phyloP scores from a whole-genome alignment of 83 land plant genomes.

The Picea abies region DNA sequence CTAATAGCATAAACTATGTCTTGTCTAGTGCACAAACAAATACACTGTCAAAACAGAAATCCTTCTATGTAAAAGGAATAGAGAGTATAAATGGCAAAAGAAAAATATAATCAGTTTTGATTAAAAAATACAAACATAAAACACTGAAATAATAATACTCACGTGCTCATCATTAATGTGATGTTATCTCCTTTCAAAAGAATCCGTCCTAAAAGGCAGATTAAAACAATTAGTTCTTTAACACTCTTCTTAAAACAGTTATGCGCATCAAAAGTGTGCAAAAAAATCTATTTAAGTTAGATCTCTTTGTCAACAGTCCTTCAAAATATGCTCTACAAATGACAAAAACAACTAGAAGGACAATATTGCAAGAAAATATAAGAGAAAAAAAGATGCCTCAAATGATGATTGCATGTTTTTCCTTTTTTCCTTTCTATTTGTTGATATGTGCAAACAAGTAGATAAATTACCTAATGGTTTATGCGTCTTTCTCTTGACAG shows the following conservation, averaged over 20 bases:
- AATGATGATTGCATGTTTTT: too few species aligned
- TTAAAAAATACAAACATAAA: neutral
- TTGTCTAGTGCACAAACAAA: too few species aligned
- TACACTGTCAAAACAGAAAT: too few species aligned
- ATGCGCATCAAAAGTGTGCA: neutral
- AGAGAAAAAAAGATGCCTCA: neutral
- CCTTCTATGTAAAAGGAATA: too few species aligned
- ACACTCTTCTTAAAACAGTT: neutral
- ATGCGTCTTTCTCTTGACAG: slow-evolving; percentile 79
- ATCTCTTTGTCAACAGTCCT: neutral
- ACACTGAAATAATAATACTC: slow-evolving; percentile 13
- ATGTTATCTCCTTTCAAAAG: slow-evolving; percentile 92
- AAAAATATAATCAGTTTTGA: too few species aligned
- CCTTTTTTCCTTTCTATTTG: neutral
- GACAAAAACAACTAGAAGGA: neutral
- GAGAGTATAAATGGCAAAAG: too few species aligned
- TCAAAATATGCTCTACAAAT: neutral
- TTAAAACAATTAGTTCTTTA: neutral
- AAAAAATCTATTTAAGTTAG: neutral
- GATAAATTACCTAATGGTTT: slow-evolving; percentile 61
- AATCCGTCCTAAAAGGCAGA: slow-evolving; percentile 64
- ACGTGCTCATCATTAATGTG: slow-evolving; percentile 93
- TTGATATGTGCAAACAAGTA: neutral
- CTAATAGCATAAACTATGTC: too few species aligned
- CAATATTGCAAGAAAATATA: neutral